These are phyloP conservation scores for Zopfia rhizophila DNA, from an alignment of 2,329 filamentous ascomycete species.

Conservation along the genomic window DNA sequence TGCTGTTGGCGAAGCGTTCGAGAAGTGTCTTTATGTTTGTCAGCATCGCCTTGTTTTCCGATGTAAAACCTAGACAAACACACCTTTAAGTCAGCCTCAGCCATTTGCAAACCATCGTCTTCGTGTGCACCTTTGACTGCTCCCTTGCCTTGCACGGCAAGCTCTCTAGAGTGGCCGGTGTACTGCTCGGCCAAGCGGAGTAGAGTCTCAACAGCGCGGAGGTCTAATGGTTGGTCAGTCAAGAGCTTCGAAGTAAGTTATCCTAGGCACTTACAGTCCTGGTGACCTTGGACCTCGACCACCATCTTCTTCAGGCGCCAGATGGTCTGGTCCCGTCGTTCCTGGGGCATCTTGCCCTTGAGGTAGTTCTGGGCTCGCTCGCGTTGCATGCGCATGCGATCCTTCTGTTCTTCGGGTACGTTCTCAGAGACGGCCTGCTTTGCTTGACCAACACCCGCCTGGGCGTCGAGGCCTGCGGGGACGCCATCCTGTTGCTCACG, in stretches of 20 bases:
- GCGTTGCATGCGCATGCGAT: constrained; percentile 53
- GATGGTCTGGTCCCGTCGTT: constrained; percentile 90
- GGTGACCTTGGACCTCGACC: constrained; percentile 93
- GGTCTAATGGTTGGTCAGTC: constrained; percentile 63
- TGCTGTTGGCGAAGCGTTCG: constrained; percentile 95
- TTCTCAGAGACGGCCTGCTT: constrained; percentile 71
- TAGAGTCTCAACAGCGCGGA: constrained; percentile 88
- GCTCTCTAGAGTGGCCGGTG: constrained; percentile 73
- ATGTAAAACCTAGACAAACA: constrained; percentile 54
- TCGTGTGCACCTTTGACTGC: constrained; percentile 77
- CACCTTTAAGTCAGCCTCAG: constrained; percentile 83
- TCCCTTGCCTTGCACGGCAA: constrained; percentile 72
- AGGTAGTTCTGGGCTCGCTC: constrained; percentile 77
- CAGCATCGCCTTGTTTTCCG: constrained; percentile 58
- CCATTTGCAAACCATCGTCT: constrained; percentile 71
- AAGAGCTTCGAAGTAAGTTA: neutral
- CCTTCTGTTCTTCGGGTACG: constrained; percentile 69
- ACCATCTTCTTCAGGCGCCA: constrained; percentile 98
- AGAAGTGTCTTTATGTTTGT: constrained; percentile 76
- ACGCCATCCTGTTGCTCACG: constrained; percentile 60
- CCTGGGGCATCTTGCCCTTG: constrained; percentile 85
- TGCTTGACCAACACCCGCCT: constrained; percentile 61
- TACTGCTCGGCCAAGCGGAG: constrained; percentile 88
- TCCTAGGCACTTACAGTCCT: constrained; percentile 72
- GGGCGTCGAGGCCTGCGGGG: constrained; percentile 62